Evolutionary conservation across 78 protist species (phyloP).

Genomic region (Emiliania huxleyi): DNA sequence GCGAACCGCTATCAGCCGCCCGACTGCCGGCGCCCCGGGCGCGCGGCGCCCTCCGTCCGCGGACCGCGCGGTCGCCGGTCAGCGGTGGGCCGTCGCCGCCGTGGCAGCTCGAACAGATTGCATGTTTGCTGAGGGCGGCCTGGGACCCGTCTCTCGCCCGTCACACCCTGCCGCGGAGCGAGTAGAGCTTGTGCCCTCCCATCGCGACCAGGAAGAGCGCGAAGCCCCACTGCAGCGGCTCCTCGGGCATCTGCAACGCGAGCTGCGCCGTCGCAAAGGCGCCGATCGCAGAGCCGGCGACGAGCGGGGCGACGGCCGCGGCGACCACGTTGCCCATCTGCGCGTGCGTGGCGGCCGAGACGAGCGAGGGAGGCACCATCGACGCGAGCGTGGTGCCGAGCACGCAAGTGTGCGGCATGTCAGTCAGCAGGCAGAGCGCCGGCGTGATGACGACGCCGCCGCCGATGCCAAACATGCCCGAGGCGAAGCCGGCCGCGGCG

Average conservation of each 20-base stretch:
- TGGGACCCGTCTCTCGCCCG: no score
- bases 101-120: no score
- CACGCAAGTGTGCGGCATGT: not conserved
- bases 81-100: no score
- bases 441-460: slow-evolving; percentile 43
- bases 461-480: slow-evolving; percentile 43
- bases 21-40: no score
- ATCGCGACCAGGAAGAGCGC: not conserved
- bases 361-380: slow-evolving; percentile 25
- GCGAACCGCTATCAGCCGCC: no score
- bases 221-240: slow-evolving; percentile 10
- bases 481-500: not conserved
- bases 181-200: not conserved
- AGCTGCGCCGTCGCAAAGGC: slow-evolving; percentile 5
- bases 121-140: no score
- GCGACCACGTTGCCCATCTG: slow-evolving; percentile 17
- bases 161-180: not conserved
- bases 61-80: no score
- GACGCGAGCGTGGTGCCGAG: slow-evolving; percentile 45
- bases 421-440: slow-evolving; percentile 25
- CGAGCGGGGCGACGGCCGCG: not conserved
- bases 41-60: no score
- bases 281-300: slow-evolving; percentile 28
- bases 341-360: not conserved
- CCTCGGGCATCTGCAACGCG: slow-evolving; percentile 17